These are phyloP conservation scores for Rubroboletus pulcherrimus DNA, from an alignment of 768 basidiomycete species.

Conservation along the genomic window DNA sequence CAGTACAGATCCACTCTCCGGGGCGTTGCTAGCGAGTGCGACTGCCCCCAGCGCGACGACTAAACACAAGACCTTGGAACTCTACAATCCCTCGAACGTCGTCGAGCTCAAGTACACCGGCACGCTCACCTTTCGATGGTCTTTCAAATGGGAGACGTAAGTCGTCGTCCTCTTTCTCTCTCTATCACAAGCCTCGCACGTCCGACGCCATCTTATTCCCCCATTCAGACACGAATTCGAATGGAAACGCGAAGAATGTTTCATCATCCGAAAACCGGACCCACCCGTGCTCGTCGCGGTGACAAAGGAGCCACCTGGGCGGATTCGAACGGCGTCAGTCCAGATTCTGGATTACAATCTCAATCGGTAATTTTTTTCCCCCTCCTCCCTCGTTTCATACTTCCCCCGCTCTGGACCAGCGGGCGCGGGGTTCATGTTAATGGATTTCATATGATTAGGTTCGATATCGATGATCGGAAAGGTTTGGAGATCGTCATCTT, in stretches of 20 bases:
- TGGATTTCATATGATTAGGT: conserved; percentile 40
- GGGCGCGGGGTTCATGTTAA: background rate
- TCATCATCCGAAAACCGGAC: conserved; percentile 79
- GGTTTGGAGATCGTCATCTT: conserved; percentile 81
- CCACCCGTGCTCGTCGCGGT: conserved; percentile 82
- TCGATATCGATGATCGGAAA: conserved; percentile 82
- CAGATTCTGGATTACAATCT: conserved; percentile 86
- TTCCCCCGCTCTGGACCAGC: background rate
- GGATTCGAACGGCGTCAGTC: conserved; percentile 58
- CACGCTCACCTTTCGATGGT: conserved; percentile 70
- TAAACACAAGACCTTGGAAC: conserved; percentile 72
- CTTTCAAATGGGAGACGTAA: conserved; percentile 81
- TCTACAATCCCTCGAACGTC: conserved; percentile 66
- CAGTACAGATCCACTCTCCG: conserved; percentile 64
- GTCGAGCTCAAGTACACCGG: conserved; percentile 76
- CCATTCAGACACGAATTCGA: conserved; percentile 70
- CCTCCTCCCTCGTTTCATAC: background rate
- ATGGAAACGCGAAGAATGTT: conserved; percentile 84
- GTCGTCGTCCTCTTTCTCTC: conserved; percentile 23
- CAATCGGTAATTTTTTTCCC: conserved; percentile 46
- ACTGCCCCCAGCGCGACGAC: conserved; percentile 58
- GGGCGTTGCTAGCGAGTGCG: conserved; percentile 66
- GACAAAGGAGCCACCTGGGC: conserved; percentile 69
- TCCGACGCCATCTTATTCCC: background rate
- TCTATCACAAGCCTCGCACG: background rate